Base-by-base conservation (phyloP, 345 rosid genomes). In the Populus nigra region DNA sequence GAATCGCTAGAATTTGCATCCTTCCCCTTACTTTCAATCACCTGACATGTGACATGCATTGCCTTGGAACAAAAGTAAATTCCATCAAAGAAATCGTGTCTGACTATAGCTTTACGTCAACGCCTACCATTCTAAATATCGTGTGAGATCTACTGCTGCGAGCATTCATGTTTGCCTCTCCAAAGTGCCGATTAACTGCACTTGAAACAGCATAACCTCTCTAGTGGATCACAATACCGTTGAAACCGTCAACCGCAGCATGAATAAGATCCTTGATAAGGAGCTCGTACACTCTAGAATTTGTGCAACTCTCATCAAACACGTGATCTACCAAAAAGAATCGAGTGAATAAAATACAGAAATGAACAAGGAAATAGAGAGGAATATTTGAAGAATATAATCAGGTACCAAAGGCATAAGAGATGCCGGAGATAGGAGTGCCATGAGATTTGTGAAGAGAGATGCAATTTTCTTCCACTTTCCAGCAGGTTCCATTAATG, bases 141-240 rank as follows among this genome's bases (percentile, higher is more conserved):
- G 98, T 92, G 88, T 96, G 99, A 31, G 99, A 96, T 79, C 98
- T 93, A 84, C 99, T 93, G 85, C 98, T 96, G 29, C 93, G 90
- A 77, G 86, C 90, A 79, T 93, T 93, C 98, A 96, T 96, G 83
- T 92, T 96, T 81, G 99, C 93, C 90, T 91, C 97, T 0, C 98
- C 97, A 79, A 96, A 96, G 80, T 93, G 97, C 81, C 99, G 87
- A 85, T 93, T 91, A 77, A 80, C 99, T 93, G 63, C 27, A 9
- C 1, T 5, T 43, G 38, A 73, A 79, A 29, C 25, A 31, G 39
- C 61, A 20, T 11, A 50, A 7, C 55, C 10, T 43, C 15, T n/a
- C 17, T 45, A 35, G 9, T 16, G 25, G 35, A 65, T 27, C 68
- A 15, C 45, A 41, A 41, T 79, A 96, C 99, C 94, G 38, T 96